Evolutionary conservation across 2,329 filamentous ascomycete species (phyloP).

Genomic region (Talaromyces sp.): DNA sequence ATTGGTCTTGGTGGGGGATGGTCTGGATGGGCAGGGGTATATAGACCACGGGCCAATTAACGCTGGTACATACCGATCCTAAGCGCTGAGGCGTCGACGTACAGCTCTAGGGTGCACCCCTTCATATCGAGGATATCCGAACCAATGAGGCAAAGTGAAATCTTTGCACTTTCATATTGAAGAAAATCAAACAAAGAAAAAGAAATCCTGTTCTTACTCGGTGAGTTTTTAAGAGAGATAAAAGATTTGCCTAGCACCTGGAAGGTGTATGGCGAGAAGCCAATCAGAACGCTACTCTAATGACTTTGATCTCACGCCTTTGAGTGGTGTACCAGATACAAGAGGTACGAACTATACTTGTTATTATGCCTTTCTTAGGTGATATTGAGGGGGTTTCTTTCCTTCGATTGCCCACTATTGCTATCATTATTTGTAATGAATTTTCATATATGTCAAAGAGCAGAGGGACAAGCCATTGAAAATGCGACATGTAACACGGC

Average conservation of each 20-base stretch:
- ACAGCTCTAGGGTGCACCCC: conserved; percentile 2
- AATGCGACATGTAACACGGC: not conserved
- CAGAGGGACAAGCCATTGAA: not conserved
- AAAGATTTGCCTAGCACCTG: not conserved
- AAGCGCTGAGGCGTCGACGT: conserved; percentile 15
- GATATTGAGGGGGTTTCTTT: not conserved
- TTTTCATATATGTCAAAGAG: too few species aligned
- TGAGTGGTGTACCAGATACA: not conserved
- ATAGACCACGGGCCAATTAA: conserved; percentile 7
- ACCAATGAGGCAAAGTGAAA: conserved; percentile 2
- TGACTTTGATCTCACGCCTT: not conserved
- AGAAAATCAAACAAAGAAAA: conserved; percentile 2
- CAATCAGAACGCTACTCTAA: not conserved
- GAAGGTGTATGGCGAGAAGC: not conserved
- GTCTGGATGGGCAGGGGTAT: conserved; percentile 3
- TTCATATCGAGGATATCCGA: not conserved
- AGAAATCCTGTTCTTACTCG: not conserved
- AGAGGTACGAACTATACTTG: not conserved
- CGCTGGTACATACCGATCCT: not conserved
- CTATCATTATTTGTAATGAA: too few species aligned
- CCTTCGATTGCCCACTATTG: not conserved
- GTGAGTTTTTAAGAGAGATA: not conserved
- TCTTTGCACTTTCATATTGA: not conserved
- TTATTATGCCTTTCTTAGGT: not conserved
- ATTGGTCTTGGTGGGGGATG: conserved; percentile 1